Evolutionary conservation across 1,284 basidiomycete species (phyloP), one percentile per base, ranked within the genome.

Genomic region (Trametes sp.): DNA sequence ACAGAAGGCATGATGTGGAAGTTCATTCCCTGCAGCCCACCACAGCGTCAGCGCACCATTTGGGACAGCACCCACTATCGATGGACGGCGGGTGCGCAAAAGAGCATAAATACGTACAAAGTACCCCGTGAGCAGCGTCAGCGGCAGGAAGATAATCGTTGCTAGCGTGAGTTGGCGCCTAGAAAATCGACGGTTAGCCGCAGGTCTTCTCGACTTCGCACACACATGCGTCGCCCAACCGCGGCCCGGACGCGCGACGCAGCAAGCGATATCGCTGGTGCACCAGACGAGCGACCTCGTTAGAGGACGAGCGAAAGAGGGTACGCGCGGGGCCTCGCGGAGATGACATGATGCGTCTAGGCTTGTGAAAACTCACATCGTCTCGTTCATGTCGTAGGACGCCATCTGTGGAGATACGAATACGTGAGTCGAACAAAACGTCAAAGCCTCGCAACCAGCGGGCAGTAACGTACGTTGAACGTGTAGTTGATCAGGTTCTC

Each of bases 401-500:
- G 87, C 82, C 76, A 86, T 82, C 87, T 88, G 62, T 4, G 24
- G 24, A 10, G 4, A 63, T 10, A 57, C 64, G 23, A 31, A 53
- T 45, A 54, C 51, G 7, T 59, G n/a, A 54, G 57, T 48, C n/a
- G 51, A 14, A n/a, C 10, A 26, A 19, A 23, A 19, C 38, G 29
- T 26, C 33, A 57, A n/a, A 23, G 14, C n/a, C 26, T 28, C 36
- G 57, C 33, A 54, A 45, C 54, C 59, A 24, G 29, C 24, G 41
- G 49, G 42, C 26, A 23, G n/a, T 24, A 11, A 55, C 38, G 38
- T 41, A 85, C 83, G 69, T 86, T 87, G 77, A 87, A 92, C 2
- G 87, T 85, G 72, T 87, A 91, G 62, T 83, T 83, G 68, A 91
- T 89, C 69, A 91, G 73, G 70, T 91, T 90, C 70, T 90, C 88